These are phyloP conservation scores for Starmerella apis DNA, from an alignment of 805 yeast genomes.

Conservation along the genomic window DNA sequence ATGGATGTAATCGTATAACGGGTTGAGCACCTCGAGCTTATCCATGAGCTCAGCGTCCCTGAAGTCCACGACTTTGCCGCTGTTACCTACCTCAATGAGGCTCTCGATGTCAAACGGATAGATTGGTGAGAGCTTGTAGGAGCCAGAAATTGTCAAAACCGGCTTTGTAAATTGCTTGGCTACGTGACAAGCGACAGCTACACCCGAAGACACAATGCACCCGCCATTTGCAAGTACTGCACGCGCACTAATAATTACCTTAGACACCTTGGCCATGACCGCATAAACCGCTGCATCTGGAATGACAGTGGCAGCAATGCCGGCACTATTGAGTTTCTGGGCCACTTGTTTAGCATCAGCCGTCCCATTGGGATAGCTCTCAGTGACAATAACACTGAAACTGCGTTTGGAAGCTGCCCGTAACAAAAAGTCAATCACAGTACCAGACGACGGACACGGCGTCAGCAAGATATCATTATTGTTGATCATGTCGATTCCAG, in stretches of 20 bases:
- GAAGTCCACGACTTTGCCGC: slow-evolving; percentile 77
- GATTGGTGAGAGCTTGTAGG: slow-evolving; percentile 82
- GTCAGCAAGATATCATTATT: slow-evolving; percentile 63
- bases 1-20: slow-evolving; percentile 78
- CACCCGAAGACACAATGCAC: slow-evolving; percentile 79
- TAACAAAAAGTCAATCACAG: slow-evolving; percentile 75
- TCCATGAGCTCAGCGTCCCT: slow-evolving; percentile 60
- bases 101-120: slow-evolving; percentile 83
- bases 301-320: slow-evolving; percentile 78
- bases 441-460: slow-evolving; percentile 89
- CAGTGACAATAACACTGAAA: slow-evolving; percentile 81
- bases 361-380: slow-evolving; percentile 84
- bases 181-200: slow-evolving; percentile 84
- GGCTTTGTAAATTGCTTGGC: slow-evolving; percentile 96
- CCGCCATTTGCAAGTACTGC: slow-evolving; percentile 97
- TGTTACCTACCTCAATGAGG: slow-evolving; percentile 81
- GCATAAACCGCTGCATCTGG: slow-evolving; percentile 93
- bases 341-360: slow-evolving; percentile 69
- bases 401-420: slow-evolving; percentile 82
- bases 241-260: slow-evolving; percentile 84
- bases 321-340: slow-evolving; percentile 64
- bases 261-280: slow-evolving; percentile 93
- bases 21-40: slow-evolving; percentile 72
- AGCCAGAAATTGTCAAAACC: slow-evolving; percentile 87
- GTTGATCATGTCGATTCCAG: slow-evolving; percentile 88